Evolutionary conservation across 371 early-diverging fungal genomes (phyloP).

Genomic region (Saksenaea oblongispora): DNA sequence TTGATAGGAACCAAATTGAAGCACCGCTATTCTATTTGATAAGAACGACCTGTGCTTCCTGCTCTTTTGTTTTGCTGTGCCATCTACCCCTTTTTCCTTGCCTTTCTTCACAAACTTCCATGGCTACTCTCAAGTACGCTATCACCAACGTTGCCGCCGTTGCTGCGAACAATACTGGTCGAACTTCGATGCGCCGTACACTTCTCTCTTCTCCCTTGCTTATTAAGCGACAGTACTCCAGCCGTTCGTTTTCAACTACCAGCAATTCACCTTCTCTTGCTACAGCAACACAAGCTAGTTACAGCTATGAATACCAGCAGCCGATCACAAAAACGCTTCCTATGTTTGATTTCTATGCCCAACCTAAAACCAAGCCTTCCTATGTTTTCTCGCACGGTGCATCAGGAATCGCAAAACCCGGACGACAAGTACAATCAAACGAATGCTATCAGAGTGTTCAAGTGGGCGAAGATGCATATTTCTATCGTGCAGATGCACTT

Average conservation of each 20-base stretch:
- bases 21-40: background rate
- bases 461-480: slow-evolving; percentile 81
- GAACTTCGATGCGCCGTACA: background rate
- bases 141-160: background rate
- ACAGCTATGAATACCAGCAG: background rate
- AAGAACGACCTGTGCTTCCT: background rate
- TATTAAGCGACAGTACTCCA: background rate
- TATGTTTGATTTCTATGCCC: slow-evolving; percentile 25
- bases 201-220: background rate
- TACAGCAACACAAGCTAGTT: slow-evolving; percentile 1
- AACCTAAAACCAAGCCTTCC: slow-evolving; percentile 39
- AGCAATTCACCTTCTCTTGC: background rate
- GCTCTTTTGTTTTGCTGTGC: background rate
- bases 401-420: slow-evolving; percentile 73
- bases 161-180: background rate
- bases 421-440: slow-evolving; percentile 12
- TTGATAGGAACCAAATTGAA: background rate
- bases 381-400: slow-evolving; percentile 73
- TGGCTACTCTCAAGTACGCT: background rate
- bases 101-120: background rate
- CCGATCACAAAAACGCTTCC: slow-evolving; percentile 12
- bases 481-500: slow-evolving; percentile 68
- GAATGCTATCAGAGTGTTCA: slow-evolving; percentile 60
- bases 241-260: background rate
- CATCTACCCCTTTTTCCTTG: background rate